Evolutionary conservation across 2,329 filamentous ascomycete genomes (phyloP), one percentile per base, ranked within the genome.

Genomic region (Zalaria sp.): DNA sequence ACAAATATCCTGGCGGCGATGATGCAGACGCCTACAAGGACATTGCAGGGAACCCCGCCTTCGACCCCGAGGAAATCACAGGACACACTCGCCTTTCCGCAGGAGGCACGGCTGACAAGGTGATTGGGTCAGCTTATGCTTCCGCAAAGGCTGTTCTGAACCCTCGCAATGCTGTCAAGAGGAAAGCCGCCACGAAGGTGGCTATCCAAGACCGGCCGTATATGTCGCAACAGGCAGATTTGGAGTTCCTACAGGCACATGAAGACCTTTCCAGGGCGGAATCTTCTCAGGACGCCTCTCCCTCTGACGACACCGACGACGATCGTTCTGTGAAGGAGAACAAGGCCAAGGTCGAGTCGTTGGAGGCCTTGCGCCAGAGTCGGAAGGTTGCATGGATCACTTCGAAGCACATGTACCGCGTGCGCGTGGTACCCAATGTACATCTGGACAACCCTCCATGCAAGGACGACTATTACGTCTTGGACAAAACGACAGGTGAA

Each of bases 311-410:
- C 9, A 34, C 37, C 7, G 45, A 40, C 2, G 40, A 47, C 5
- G 41, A 44, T 7, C 35, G 47, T 2, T 34, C 43, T 9, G 41
- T 45, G 2, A 37, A 46, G 31, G 37, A 45, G 18, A 41, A 41
- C 5, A 32, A 45, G 27, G 38, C 47, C 25, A 42, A 41, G 25
- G 43, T 64, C 8, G 43, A 57, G 8, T 45, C 52, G 25, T 43
- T 65, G 10, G 55, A 64, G 44, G 48, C 48, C 6, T 51, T 58
- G 26, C 52, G 59, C 11, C 54, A 61, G 43, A 59, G 57, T 43
- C 51, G 61, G 34, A 54, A 54, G 27, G 57, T 57, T 25, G 61
- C 59, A 10, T 64, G 61, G 60, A 59, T 56, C 3, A 58, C 60
- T 11, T 53, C 55, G 32, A 53, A 58, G 38, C 59, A 63, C 49